These are phyloP conservation scores for Suillus luteus DNA, from an alignment of 768 basidiomycete species.

Conservation along the genomic window DNA sequence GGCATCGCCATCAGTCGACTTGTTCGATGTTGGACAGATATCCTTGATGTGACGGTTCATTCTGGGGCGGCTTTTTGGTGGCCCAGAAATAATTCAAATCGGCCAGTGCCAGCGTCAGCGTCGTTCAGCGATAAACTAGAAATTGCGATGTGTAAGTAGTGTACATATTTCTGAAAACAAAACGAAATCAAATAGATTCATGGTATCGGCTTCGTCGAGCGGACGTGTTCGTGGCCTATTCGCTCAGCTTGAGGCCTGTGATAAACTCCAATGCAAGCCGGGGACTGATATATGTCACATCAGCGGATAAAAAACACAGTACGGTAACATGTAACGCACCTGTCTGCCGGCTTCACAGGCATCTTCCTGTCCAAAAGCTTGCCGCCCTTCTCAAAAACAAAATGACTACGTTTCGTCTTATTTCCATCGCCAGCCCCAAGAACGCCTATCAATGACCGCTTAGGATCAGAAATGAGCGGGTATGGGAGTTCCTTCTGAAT, in stretches of 20 bases:
- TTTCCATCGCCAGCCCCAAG: slow-evolving; percentile 81
- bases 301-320: neutral
- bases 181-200: neutral
- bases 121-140: neutral
- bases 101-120: neutral
- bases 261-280: slow-evolving; percentile 69
- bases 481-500: slow-evolving; percentile 81
- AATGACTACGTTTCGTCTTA: slow-evolving; percentile 90
- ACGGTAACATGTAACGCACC: slow-evolving; percentile 42
- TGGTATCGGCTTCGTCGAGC: neutral
- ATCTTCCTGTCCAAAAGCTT: slow-evolving; percentile 83
- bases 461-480: slow-evolving; percentile 86
- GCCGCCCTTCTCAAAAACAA: slow-evolving; percentile 91
- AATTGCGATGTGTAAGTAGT: neutral
- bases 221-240: slow-evolving; percentile 12
- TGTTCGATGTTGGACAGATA: no score
- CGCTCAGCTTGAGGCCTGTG: slow-evolving; percentile 38
- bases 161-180: neutral
- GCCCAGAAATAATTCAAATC: neutral
- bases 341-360: slow-evolving; percentile 86
- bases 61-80: neutral
- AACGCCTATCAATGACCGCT: slow-evolving; percentile 73
- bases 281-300: slow-evolving; percentile 43
- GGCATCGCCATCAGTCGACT: no score
- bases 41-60: neutral